A percentile compares a stretch with the other conserved stretches of the same genome.
Evolutionary conservation across 2,329 filamentous ascomycete genomes (phyloP).

Genomic region (Colletotrichum sp.): DNA sequence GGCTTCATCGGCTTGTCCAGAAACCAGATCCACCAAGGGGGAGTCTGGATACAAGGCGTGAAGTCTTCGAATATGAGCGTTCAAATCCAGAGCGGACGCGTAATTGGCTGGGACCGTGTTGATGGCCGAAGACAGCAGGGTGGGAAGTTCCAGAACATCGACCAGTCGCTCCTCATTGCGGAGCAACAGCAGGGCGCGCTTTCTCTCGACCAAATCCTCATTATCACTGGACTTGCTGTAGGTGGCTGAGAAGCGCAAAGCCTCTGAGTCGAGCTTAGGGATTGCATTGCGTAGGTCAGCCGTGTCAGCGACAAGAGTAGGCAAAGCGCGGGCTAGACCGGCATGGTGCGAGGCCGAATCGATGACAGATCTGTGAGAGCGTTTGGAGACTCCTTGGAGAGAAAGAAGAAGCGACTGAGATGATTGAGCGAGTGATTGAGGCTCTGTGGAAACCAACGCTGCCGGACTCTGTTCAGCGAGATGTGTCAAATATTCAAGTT

Average conservation of each 20-base stretch:
- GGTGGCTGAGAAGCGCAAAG: slow-evolving; percentile 79
- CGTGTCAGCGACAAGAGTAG: slow-evolving; percentile 69
- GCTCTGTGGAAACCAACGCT: slow-evolving; percentile 76
- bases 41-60: slow-evolving; percentile 84
- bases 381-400: slow-evolving; percentile 86
- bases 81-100: slow-evolving; percentile 86
- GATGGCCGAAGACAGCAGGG: slow-evolving; percentile 81
- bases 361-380: slow-evolving; percentile 85
- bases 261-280: slow-evolving; percentile 78
- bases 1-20: slow-evolving; percentile 79
- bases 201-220: slow-evolving; percentile 73
- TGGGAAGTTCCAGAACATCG: slow-evolving; percentile 89
- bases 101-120: slow-evolving; percentile 73
- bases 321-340: slow-evolving; percentile 75
- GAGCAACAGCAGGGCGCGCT: slow-evolving; percentile 79
- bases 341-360: slow-evolving; percentile 78
- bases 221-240: slow-evolving; percentile 79
- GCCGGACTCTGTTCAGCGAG: slow-evolving; percentile 79
- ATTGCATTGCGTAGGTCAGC: slow-evolving; percentile 73
- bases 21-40: slow-evolving; percentile 73
- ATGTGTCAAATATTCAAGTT: slow-evolving; percentile 73
- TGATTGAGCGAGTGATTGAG: slow-evolving; percentile 78
- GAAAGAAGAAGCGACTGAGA: slow-evolving; percentile 83
- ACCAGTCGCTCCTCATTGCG: slow-evolving; percentile 89
- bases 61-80: slow-evolving; percentile 90